These are phyloP conservation scores for Aspergillus homomorphus DNA, from an alignment of 495 filamentous ascomycete genomes.

Conservation along the genomic window DNA sequence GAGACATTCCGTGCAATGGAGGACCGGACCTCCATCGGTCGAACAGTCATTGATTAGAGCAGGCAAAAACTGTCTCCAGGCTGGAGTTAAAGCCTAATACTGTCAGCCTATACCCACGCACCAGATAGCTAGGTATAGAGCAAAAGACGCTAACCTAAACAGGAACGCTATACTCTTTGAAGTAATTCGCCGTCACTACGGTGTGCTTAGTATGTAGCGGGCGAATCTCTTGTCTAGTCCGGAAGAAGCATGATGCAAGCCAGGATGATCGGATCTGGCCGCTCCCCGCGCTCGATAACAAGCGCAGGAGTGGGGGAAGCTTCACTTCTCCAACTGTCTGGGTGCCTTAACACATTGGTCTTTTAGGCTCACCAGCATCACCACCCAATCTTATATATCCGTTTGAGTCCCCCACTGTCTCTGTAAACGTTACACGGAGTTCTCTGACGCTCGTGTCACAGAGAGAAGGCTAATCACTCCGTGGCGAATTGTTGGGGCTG, in stretches of 20 bases:
- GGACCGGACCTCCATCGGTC: too few species aligned
- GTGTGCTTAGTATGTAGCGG: too few species aligned
- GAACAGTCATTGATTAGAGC: too few species aligned
- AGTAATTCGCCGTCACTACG: too few species aligned
- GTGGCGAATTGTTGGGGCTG: slow-evolving; percentile 1
- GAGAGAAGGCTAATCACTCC: not conserved
- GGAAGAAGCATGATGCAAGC: not conserved
- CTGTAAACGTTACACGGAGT: not conserved
- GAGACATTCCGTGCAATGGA: too few species aligned
- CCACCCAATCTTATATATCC: not conserved
- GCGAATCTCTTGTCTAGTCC: not conserved
- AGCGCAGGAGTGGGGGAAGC: slow-evolving; percentile 1
- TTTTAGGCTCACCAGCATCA: not conserved
- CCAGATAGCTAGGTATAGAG: too few species aligned
- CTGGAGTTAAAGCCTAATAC: too few species aligned
- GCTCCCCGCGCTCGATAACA: slow-evolving; percentile 2
- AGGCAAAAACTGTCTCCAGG: too few species aligned
- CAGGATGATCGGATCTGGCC: slow-evolving; percentile 3
- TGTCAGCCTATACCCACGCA: too few species aligned
- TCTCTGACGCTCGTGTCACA: too few species aligned
- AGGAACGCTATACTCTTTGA: too few species aligned
- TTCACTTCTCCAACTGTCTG: not conserved
- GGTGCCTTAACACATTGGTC: not conserved
- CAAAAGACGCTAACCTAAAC: too few species aligned
- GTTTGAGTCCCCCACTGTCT: not conserved